phyloP scores from a whole-genome alignment of 1,139 yeast species.

The Yueomyces sp. region DNA sequence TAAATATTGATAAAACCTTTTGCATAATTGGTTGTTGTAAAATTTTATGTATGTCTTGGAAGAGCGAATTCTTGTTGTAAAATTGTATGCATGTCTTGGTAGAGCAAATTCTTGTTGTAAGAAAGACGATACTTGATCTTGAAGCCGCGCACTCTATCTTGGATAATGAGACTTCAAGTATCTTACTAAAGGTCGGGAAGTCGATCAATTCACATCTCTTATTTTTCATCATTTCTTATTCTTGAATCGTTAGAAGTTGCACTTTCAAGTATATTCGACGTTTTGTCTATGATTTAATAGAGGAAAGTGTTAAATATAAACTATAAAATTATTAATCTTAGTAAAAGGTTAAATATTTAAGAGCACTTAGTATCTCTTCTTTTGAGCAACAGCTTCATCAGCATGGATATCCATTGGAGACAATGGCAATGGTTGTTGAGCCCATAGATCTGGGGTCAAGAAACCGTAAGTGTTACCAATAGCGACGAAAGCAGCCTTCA shows the following conservation, averaged over 20 bases:
- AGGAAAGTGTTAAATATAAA: background rate
- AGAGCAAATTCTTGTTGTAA: constrained; percentile 2
- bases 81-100: too few species aligned
- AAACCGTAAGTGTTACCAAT: constrained; percentile 99
- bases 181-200: too few species aligned
- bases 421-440: constrained; percentile 66
- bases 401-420: constrained; percentile 93
- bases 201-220: too few species aligned
- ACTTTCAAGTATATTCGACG: too few species aligned
- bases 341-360: background rate
- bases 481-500: constrained; percentile 99
- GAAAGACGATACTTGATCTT: too few species aligned
- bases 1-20: constrained; percentile 7
- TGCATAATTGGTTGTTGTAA: constrained; percentile 12
- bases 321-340: constrained; percentile 1
- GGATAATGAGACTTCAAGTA: too few species aligned
- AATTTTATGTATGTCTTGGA: too few species aligned
- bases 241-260: too few species aligned
- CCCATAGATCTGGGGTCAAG: constrained; percentile 99
- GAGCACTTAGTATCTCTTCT: constrained; percentile 47
- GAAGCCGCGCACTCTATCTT: too few species aligned
- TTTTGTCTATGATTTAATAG: too few species aligned
- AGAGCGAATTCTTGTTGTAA: constrained; percentile 2
- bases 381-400: constrained; percentile 65
- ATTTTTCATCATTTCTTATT: too few species aligned